Percentiles rank a stretch among this genome's conserved stretches.
Conservation (phyloP, 148 eudicot species). For the Rhododendron molle region DNA sequence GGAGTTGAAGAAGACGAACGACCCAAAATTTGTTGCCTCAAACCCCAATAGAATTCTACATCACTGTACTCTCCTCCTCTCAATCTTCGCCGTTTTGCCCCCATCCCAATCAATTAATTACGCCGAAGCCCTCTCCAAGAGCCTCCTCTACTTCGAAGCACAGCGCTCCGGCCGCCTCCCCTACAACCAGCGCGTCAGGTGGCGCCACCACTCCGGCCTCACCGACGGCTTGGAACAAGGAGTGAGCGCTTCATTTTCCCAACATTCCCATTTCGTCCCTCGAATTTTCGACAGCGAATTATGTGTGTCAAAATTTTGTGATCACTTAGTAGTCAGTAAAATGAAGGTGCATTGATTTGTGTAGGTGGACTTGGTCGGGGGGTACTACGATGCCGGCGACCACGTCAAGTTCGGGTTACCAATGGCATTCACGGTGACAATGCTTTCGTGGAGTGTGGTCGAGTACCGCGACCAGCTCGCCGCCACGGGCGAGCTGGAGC, state of each 20-base stretch:
- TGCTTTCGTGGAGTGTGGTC: constrained; percentile 68
- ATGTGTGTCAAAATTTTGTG: not conserved
- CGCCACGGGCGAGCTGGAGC: constrained; percentile 36
- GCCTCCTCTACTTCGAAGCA: constrained; percentile 62
- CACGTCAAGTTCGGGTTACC: constrained; percentile 83
- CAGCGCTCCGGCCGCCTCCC: constrained; percentile 78
- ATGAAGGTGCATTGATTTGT: not conserved
- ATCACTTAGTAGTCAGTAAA: not conserved
- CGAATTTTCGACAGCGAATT: no score
- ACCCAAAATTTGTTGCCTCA: not conserved
- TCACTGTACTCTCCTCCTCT: not conserved
- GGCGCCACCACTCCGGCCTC: constrained; percentile 71
- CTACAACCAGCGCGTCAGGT: constrained; percentile 48
- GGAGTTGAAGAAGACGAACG: not conserved
- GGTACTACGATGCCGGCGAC: constrained; percentile 82
- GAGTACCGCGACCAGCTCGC: constrained; percentile 45
- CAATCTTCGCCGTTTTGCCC: constrained; percentile 9
- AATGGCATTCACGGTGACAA: constrained; percentile 72
- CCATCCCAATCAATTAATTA: constrained; percentile 24
- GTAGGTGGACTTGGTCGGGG: constrained; percentile 81
- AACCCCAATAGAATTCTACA: not conserved
- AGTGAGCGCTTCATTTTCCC: constrained; percentile 12
- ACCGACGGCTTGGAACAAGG: constrained; percentile 69
- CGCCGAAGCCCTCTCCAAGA: constrained; percentile 50
- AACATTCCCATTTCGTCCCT: not conserved